Conservation (phyloP, 2,329 filamentous ascomycete genomes). For the Colletotrichum cordylinicola region DNA sequence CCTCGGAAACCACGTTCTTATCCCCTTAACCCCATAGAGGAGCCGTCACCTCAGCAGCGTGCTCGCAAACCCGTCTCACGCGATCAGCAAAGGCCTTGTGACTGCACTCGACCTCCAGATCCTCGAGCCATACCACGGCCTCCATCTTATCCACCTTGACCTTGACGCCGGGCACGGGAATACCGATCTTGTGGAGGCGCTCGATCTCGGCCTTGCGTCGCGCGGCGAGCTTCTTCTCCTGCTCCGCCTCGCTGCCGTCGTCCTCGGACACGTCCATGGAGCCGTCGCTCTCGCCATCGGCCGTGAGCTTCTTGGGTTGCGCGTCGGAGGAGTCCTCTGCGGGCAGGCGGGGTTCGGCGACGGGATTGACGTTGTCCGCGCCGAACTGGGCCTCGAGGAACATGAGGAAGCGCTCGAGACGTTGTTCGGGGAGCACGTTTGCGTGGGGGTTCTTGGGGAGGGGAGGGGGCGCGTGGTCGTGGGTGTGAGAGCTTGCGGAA, state of each 20-base stretch:
- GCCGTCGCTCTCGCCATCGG: constrained; percentile 25
- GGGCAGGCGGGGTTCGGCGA: constrained; percentile 67
- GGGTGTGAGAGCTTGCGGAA: constrained; percentile 61
- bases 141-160: constrained; percentile 88
- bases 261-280: constrained; percentile 23
- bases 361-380: constrained; percentile 78
- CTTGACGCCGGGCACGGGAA: constrained; percentile 87
- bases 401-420: constrained; percentile 86
- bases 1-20: neutral
- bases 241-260: constrained; percentile 33
- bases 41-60: constrained; percentile 85
- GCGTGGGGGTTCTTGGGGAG: constrained; percentile 73
- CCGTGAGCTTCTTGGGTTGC: constrained; percentile 35
- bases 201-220: constrained; percentile 73
- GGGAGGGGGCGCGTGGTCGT: constrained; percentile 29
- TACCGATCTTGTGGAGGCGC: constrained; percentile 80
- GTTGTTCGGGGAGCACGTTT: constrained; percentile 73
- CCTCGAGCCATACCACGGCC: constrained; percentile 91
- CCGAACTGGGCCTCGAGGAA: constrained; percentile 98
- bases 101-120: constrained; percentile 85
- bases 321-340: constrained; percentile 18
- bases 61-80: constrained; percentile 87
- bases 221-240: constrained; percentile 51
- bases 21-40: constrained; percentile 65
- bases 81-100: constrained; percentile 82